Base-by-base conservation (phyloP, 805 yeast genomes). In the Saturnispora serradocipensis region DNA sequence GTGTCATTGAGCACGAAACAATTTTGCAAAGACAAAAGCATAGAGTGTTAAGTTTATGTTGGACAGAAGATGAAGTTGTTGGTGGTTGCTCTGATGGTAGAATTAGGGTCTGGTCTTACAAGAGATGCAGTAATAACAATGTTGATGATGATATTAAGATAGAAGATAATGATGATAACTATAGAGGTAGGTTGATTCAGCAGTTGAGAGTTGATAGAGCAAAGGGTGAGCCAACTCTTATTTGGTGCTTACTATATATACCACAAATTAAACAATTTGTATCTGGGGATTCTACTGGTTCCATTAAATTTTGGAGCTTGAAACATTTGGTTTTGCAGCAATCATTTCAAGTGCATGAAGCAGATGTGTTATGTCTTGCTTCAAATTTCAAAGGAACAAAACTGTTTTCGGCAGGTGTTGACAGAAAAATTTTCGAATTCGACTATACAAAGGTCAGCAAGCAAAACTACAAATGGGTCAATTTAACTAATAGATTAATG, bases 11-110 rank as follows among this genome's bases (percentile, higher is more conserved):
- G 63, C 88, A 84, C 64, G 84, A 77, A 52, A 68, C 75, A 27
- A 80, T 88, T 48, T 73, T 93, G 54, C 93, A 86, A 67, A 78
- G 96, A 69, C 95, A 87, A 63, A 88, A 84, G 51, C 77, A 88
- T 45, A 76, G 97, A 64, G 84, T 93, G 1, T 72, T 93, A 61
- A 77, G 88, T 51, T 65, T 93, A 42, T 77, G 86, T 50, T 93
- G 96, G 95, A 76, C 76, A 53, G 77, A 75, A 18, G 75, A 83
- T 57, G 77, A 77, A 7, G 70, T 74, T 54, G 70, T 93, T 35
- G 97, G 97, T 47, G 99, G 99, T 11, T 93, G 98, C 67, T 87
- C 97, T 1, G 98, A 93, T 67, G 99, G 96, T 22, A 78, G 87
- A 62, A 76, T 93, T 36, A 79, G 97, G 63, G 81, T 86, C 45